phyloP scores from a whole-genome alignment of 78 protist genomes.

The Mastigamoeba balamuthi region DNA sequence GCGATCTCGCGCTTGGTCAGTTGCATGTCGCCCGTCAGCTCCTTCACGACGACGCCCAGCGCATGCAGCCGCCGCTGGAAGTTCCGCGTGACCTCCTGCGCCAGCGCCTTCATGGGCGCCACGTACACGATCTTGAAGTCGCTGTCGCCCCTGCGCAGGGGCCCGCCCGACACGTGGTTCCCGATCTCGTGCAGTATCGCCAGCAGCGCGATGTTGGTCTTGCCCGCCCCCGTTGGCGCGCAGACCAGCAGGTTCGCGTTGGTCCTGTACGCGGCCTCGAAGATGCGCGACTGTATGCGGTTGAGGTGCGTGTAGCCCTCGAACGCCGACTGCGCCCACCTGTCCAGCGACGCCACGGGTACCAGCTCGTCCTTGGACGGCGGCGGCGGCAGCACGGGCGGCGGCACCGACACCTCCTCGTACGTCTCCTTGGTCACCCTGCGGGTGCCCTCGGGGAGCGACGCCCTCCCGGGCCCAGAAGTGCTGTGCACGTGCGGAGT shows the following conservation, averaged over 20 bases:
- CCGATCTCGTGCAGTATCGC: slow-evolving; percentile 56
- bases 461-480: neutral
- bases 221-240: slow-evolving; percentile 92
- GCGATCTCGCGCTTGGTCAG: slow-evolving; percentile 82
- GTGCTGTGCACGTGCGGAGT: neutral
- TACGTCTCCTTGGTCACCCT: neutral
- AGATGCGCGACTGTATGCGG: slow-evolving; percentile 47
- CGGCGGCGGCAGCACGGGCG: neutral
- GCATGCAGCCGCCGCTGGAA: slow-evolving; percentile 58
- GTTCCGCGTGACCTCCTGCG: slow-evolving; percentile 76
- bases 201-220: slow-evolving; percentile 68
- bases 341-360: neutral
- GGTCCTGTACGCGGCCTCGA: slow-evolving; percentile 64
- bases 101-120: slow-evolving; percentile 99
- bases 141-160: slow-evolving; percentile 40
- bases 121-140: slow-evolving; percentile 94
- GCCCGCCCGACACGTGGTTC: slow-evolving; percentile 4
- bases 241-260: slow-evolving; percentile 91
- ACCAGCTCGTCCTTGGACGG: neutral
- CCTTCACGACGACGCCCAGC: slow-evolving; percentile 76
- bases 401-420: neutral
- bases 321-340: neutral
- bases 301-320: slow-evolving; percentile 20
- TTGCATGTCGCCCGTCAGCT: slow-evolving; percentile 98
- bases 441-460: neutral